Percentiles rank a stretch among this genome's conserved stretches.
Conservation (phyloP, 2,329 filamentous ascomycete species). For the Aspergillus awamori region DNA sequence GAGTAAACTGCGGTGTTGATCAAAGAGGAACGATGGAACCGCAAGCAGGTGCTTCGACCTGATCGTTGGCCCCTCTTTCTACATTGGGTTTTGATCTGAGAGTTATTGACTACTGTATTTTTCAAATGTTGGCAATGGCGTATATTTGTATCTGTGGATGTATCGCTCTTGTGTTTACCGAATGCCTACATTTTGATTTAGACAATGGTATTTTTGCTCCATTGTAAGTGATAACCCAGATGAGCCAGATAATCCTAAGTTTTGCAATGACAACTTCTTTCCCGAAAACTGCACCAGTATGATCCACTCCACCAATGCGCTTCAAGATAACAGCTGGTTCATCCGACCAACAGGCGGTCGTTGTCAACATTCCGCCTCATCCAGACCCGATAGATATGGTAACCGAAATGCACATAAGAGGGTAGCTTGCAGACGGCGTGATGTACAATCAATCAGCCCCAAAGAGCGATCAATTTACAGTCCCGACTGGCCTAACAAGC, state of each 20-base stretch:
- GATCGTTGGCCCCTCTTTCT: background rate
- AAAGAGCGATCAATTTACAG: background rate
- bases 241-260: background rate
- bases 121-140: background rate
- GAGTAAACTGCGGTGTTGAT: too few relatives aligned
- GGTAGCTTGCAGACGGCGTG: background rate
- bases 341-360: background rate
- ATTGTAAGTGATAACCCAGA: background rate
- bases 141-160: background rate
- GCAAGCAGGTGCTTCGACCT: too few relatives aligned
- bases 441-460: background rate
- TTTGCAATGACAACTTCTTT: background rate
- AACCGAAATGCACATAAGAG: background rate
- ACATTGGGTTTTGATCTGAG: background rate
- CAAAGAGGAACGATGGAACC: too few relatives aligned
- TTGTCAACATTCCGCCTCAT: background rate
- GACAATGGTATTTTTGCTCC: background rate
- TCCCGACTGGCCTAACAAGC: background rate
- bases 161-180: background rate
- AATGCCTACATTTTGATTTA: background rate
- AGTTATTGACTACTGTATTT: background rate
- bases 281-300: background rate
- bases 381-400: background rate
- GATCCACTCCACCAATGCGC: background rate
- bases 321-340: background rate